Percentiles rank a stretch among this genome's conserved stretches.
These are phyloP conservation scores for Allomyces javanicus DNA, from an alignment of 192 early-diverging fungal genomes.

Conservation along the genomic window DNA sequence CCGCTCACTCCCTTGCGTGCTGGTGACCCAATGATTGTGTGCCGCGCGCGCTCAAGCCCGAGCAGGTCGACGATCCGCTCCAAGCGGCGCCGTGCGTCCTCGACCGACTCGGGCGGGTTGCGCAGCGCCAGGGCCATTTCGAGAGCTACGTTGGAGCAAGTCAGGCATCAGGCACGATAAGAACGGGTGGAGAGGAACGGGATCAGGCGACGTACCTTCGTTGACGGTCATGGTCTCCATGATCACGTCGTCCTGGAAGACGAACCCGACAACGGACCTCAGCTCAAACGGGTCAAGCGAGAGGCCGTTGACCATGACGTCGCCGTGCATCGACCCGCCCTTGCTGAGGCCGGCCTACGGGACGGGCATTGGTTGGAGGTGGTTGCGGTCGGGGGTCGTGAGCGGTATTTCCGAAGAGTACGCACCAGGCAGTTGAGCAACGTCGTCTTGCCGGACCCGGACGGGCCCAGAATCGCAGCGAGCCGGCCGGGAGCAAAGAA, in stretches of 20 bases:
- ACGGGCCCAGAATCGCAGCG: constrained; percentile 4
- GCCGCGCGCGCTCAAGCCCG: constrained; percentile 38
- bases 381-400: no score
- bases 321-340: constrained; percentile 17
- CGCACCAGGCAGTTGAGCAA: not conserved
- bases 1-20: constrained; percentile 45
- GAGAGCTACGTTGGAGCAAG: no score
- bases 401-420: no score
- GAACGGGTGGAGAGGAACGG: constrained; percentile 13
- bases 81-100: constrained; percentile 16
- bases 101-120: constrained; percentile 23
- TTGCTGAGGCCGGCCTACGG: not conserved
- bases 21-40: constrained; percentile 42
- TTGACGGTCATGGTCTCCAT: constrained; percentile 47
- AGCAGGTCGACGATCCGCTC: constrained; percentile 35
- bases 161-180: no score
- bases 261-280: constrained; percentile 29
- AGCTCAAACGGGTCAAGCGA: constrained; percentile 23
- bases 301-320: constrained; percentile 35
- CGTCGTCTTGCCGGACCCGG: constrained; percentile 6
- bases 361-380: no score
- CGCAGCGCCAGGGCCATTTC: not conserved
- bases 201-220: constrained; percentile 45
- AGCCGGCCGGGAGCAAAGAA: not conserved
- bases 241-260: constrained; percentile 42